Evolutionary conservation across 169 alveolate species (phyloP), one percentile per base, ranked within the genome.

Genomic region (Neospora caninum): DNA sequence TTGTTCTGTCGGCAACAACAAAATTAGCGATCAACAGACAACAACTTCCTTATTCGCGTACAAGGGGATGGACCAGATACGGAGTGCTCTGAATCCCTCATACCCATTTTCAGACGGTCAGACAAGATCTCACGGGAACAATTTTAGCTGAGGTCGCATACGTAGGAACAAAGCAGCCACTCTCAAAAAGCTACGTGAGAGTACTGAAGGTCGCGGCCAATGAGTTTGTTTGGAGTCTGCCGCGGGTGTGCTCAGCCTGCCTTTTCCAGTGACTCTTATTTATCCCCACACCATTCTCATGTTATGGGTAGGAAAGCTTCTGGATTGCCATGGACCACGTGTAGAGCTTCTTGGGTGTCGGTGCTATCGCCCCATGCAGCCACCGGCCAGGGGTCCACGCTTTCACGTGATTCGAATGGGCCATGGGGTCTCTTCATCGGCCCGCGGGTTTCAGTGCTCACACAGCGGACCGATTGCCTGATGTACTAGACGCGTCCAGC

Each of bases 341-440:
- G 94, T 92, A 36, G 91, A 82, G 86, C 34, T 92, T 29, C 94
- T 80, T 0, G 94, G 80, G 73, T 9, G 87, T 0, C 86, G 41
- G 25, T 88, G 82, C 36, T 43, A 91, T 10, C 82, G 94, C 87
- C 91, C 91, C 54, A 92, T 92, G 6, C 94, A 92, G 53, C 54
- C 94, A 0, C 82, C 94, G 0, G 91, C 2, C 94, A 92, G 91
- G 67, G 91, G 0, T 78, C 94, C 29, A 80, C 94, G 41, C 82
- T 92, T n/a, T 91, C 94, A 0, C 91, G 94, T 18, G 80, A 58
- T n/a, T 91, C 94, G 29, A 92, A 92, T 43, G 94, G 94, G 20
- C 91, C 91, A 0, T 92, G 94, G 53, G 94, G 80, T 27, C 45
- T 92, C 53, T 82, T 92, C 39, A 73, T 64, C 22, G 91, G 94